A percentile compares a stretch with the other conserved stretches of the same genome.
Conservation (phyloP, 2,329 filamentous ascomycete genomes). For the Claviceps digitariae region DNA sequence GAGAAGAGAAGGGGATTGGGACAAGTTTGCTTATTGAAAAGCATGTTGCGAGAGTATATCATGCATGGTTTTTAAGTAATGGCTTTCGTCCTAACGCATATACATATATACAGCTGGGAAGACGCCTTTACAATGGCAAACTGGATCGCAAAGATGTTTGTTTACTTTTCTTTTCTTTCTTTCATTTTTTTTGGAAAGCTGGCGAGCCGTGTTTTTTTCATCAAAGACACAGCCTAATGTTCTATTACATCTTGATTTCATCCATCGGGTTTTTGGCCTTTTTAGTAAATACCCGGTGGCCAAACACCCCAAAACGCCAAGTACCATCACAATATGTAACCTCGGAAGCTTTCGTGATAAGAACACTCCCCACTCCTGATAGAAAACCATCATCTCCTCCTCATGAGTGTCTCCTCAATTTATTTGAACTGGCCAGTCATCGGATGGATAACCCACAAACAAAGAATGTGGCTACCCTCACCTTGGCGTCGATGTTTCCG, state of each 20-base stretch:
- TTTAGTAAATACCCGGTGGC: slow-evolving; percentile 11
- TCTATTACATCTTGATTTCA: neutral
- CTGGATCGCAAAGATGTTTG: no score
- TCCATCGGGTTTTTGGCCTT: neutral
- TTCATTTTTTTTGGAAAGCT: neutral
- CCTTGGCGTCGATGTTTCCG: neutral
- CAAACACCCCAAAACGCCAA: slow-evolving; percentile 24
- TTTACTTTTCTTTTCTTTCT: no score
- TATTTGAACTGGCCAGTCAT: neutral
- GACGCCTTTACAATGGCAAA: neutral
- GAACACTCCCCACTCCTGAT: slow-evolving; percentile 5
- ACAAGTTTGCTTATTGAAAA: neutral
- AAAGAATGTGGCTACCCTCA: neutral
- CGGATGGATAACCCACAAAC: neutral
- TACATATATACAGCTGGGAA: neutral
- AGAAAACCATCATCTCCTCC: neutral
- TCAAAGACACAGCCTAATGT: neutral
- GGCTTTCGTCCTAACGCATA: neutral
- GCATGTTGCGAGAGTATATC: neutral
- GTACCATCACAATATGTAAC: slow-evolving; percentile 13
- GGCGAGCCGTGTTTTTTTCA: neutral
- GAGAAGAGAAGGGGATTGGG: neutral
- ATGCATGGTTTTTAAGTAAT: neutral
- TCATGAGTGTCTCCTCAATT: neutral
- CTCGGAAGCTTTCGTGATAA: neutral